Percentiles rank a stretch among this genome's conserved stretches.
phyloP scores from a whole-genome alignment of 148 eudicot species.

The Cornus kousa region DNA sequence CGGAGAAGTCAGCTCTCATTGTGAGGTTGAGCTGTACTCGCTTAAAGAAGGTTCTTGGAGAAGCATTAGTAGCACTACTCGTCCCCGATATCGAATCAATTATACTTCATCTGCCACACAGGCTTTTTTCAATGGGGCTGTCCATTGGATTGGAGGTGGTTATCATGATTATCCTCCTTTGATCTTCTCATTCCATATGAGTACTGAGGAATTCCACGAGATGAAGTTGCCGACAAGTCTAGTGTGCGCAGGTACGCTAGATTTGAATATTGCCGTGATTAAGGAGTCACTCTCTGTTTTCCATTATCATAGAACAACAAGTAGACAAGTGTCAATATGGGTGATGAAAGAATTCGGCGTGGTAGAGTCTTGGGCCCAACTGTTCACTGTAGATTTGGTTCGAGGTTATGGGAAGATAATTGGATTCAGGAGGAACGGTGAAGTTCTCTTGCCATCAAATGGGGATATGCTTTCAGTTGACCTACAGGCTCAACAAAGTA shows the following conservation, averaged over 20 bases:
- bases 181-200: background rate
- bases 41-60: background rate
- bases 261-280: background rate
- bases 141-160: background rate
- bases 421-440: background rate
- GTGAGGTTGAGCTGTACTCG: background rate
- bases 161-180: background rate
- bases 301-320: background rate
- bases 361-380: background rate
- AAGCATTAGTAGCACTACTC: background rate
- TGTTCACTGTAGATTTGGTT: background rate
- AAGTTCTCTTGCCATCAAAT: background rate
- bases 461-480: no score
- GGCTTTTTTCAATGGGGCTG: conserved; percentile 2
- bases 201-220: background rate
- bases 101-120: background rate
- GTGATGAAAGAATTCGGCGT: background rate
- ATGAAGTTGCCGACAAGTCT: background rate
- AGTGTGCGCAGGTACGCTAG: background rate
- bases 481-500: no score
- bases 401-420: background rate
- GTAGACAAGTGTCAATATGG: background rate
- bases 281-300: background rate
- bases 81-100: no score
- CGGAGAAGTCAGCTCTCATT: no score